Conservation (phyloP, 805 yeast species). For the Ogataea nitratoaversa region DNA sequence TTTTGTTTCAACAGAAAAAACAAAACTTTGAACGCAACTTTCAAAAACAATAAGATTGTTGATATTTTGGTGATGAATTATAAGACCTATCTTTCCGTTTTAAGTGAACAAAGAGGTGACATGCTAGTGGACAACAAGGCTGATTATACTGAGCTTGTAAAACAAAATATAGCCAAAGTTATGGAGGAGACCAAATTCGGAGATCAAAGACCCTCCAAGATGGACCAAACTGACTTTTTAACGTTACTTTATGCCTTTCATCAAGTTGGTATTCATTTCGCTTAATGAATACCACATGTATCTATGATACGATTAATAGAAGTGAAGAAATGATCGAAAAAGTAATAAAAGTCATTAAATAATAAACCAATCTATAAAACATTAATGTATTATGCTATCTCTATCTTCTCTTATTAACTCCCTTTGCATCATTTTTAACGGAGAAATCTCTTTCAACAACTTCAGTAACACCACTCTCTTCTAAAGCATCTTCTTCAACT, state of each 20-base stretch:
- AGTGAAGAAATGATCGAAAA: not conserved
- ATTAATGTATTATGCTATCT: not conserved
- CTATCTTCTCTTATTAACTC: constrained; percentile 49
- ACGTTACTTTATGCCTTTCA: constrained; percentile 87
- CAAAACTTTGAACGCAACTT: constrained; percentile 88
- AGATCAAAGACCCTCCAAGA: constrained; percentile 86
- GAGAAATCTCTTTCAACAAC: constrained; percentile 69
- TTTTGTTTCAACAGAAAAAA: constrained; percentile 91
- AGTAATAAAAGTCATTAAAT: no score
- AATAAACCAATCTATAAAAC: no score
- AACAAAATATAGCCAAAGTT: constrained; percentile 67
- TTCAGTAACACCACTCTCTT: constrained; percentile 91
- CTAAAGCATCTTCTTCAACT: constrained; percentile 81
- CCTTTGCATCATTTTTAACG: constrained; percentile 24
- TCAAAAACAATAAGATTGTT: constrained; percentile 74
- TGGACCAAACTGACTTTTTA: constrained; percentile 93
- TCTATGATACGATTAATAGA: not conserved
- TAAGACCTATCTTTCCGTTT: constrained; percentile 60
- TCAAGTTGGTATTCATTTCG: constrained; percentile 95
- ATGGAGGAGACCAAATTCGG: constrained; percentile 74
- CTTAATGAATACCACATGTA: constrained; percentile 36
- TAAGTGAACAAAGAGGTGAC: constrained; percentile 42
- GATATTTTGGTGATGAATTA: constrained; percentile 86
- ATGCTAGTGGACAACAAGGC: constrained; percentile 41
- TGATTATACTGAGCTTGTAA: constrained; percentile 47